Base-by-base conservation (phyloP, 2,329 filamentous ascomycete genomes). In the Drechmeria coniospora region DNA sequence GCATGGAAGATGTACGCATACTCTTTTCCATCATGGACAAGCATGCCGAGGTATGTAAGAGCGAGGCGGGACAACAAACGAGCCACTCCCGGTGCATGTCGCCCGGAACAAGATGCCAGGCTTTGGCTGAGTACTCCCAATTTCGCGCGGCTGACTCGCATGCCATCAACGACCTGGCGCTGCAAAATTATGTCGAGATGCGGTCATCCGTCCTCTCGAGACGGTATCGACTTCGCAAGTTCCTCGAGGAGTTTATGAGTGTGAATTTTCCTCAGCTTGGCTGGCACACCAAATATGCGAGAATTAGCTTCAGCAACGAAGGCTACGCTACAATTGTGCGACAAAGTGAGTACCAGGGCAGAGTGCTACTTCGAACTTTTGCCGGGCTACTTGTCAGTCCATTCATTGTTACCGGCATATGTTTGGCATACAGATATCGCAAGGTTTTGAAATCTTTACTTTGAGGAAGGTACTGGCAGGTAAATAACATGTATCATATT, bases 121-220 rank as follows among this genome's bases (percentile, higher is more conserved):
- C 86, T 0, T 60, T 98, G 18, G 57, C 67, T 9, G 70, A 76
- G 35, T 98, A 95, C 58, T 81, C 81, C 0, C 54, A 61, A 1
- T 59, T 79, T 28, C 76, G 90, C 4, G 70, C 74, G 4, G 65
- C 72, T 0, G 87, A 98, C 43, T 79, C 84, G 0, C 73, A 87
- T 40, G 75, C 84, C 1, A 94, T 98, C 57, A 93, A 92, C 45
- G 81, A 93, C 40, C 68, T 98, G 4, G 90, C 90, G 0, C 65
- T 92, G 18, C 68, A 81, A 25, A 98, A 98, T 47, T 95, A 94
- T 49, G 64, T 77, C 26, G 90, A 98, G 55, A 98, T 98, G 90
- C 73, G 86, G 8, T 69, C 76, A 1, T 80, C 80, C 4, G 90
- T 95, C 7, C 72, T 79, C 21, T 83, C 75, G 1, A 74, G 70